Base-by-base conservation (phyloP, 1,139 yeast genomes). In the Citeromyces siamensis region DNA sequence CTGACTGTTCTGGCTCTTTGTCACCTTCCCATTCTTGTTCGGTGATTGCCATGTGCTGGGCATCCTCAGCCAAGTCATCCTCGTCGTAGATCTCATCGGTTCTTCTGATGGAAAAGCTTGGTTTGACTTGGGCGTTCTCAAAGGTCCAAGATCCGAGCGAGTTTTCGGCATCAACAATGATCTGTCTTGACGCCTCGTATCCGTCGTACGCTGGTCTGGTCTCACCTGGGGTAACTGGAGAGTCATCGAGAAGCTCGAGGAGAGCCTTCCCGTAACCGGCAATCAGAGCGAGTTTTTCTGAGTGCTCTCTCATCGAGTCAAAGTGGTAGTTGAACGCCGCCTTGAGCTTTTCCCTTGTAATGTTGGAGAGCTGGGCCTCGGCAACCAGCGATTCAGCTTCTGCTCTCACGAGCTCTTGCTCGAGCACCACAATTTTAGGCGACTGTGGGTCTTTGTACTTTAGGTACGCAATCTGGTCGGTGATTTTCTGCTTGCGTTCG, bases 361-460 rank as follows among this genome's bases (percentile, higher is more conserved):
- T 90, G 70, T 90, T 90, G 45, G 95, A 83, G 59, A 90, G 75
- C 71, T 90, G 98, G 40, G 97, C 97, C 69, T 90, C 98, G 42
- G 98, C 98, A 52, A 90, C 98, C 53, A 90, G 75, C 37, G 95
- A 85, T 68, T 90, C 97, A 48, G 97, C 97, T 69, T 90, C 98
- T 37, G 97, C 96, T 64, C 98, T 82, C 47, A 90, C 97, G 60
- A 90, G 75, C 67, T 90, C 97, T 68, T 90, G 97, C 71, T 90
- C 98, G 59, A 90, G 75, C 39, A 88, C 86, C 46, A 85, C 76
- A 49, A 90, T 84, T 71, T 85, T 88, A 62, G 95, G 95, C 40
- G 95, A 84, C 65, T 83, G 84, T 45, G 98, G 97, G 64, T 90
- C 97, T 72, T 88, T 90, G 74, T 90, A 90, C 69, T 90, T 90